These are phyloP conservation scores for Pseudogymnoascus sp. DNA, from an alignment of 2,329 filamentous ascomycete genomes.

Conservation along the genomic window DNA sequence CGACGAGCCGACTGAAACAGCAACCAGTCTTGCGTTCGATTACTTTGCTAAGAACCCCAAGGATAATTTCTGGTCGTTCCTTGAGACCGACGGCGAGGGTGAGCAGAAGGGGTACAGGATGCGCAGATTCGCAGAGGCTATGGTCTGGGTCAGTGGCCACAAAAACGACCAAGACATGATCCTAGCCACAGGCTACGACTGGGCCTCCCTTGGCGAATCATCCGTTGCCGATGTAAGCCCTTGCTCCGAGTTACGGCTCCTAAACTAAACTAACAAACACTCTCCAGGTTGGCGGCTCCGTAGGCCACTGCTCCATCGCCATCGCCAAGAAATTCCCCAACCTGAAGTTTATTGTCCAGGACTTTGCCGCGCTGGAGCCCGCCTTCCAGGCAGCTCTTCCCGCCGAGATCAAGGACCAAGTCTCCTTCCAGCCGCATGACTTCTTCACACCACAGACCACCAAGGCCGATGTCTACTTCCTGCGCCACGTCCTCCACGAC, in stretches of 20 bases:
- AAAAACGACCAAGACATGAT: background rate
- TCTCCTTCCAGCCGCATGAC: slow-evolving; percentile 33
- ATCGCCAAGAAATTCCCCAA: slow-evolving; percentile 21
- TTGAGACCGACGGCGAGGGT: slow-evolving; percentile 28
- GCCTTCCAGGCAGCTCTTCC: slow-evolving; percentile 18
- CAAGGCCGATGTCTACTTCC: slow-evolving; percentile 36
- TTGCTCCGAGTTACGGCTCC: too few species aligned
- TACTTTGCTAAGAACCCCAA: background rate
- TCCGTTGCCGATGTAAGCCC: slow-evolving; percentile 22
- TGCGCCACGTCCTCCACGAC: slow-evolving; percentile 41
- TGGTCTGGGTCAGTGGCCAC: background rate
- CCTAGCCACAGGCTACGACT: slow-evolving; percentile 16
- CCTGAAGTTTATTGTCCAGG: slow-evolving; percentile 23
- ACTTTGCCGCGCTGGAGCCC: slow-evolving; percentile 32
- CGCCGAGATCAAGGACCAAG: slow-evolving; percentile 13
- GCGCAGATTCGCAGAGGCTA: background rate
- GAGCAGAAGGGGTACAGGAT: slow-evolving; percentile 19
- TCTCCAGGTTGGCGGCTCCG: slow-evolving; percentile 20
- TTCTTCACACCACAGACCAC: slow-evolving; percentile 38
- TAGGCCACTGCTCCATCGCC: slow-evolving; percentile 21
- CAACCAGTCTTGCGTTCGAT: background rate
- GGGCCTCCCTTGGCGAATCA: slow-evolving; percentile 21
- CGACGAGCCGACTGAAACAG: background rate
- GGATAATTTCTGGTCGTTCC: slow-evolving; percentile 24
- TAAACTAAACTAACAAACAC: background rate